Conservation (phyloP, 345 rosid species). For the Psidium friedrichsthalianum region DNA sequence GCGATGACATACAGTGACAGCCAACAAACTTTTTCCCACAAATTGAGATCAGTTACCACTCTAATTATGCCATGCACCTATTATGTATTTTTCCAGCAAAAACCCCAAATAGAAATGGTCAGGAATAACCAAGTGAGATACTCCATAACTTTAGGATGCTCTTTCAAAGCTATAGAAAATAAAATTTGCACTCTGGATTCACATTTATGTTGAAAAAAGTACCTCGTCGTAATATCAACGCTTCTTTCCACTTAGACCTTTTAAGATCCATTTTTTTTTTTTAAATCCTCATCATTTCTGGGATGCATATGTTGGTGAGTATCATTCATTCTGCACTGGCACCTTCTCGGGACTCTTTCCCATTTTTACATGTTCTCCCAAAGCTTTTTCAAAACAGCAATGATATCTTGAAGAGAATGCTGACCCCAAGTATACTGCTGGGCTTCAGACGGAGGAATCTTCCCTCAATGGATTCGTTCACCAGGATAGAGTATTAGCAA, state of each 20-base stretch:
- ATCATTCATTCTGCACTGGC: conserved; percentile 49
- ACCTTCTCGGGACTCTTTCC: conserved; percentile 33
- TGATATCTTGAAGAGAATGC: conserved; percentile 44
- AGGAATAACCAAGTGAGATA: not conserved
- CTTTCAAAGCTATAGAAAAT: not conserved
- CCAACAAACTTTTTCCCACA: not conserved
- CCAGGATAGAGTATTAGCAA: conserved; percentile 43
- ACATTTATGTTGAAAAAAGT: not conserved
- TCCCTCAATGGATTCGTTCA: conserved; percentile 38
- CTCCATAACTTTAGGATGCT: not conserved
- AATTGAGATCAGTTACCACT: not conserved
- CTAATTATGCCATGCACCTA: not conserved
- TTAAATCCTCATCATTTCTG: conserved; percentile 34
- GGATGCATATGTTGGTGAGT: conserved; percentile 47
- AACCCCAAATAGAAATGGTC: not conserved
- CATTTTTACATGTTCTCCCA: conserved; percentile 15
- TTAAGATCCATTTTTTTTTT: conserved; percentile 36
- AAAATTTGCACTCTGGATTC: not conserved
- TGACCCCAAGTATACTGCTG: conserved; percentile 42
- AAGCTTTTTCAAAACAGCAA: conserved; percentile 33
- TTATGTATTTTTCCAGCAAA: not conserved
- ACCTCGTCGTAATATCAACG: conserved; percentile 40
- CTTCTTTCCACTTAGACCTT: conserved; percentile 38
- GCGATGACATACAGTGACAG: not conserved
- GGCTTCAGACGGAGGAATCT: conserved; percentile 41